Evolutionary conservation across 1,284 basidiomycete genomes (phyloP), one percentile per base, ranked within the genome.

Genomic region (Ustilago hordei): DNA sequence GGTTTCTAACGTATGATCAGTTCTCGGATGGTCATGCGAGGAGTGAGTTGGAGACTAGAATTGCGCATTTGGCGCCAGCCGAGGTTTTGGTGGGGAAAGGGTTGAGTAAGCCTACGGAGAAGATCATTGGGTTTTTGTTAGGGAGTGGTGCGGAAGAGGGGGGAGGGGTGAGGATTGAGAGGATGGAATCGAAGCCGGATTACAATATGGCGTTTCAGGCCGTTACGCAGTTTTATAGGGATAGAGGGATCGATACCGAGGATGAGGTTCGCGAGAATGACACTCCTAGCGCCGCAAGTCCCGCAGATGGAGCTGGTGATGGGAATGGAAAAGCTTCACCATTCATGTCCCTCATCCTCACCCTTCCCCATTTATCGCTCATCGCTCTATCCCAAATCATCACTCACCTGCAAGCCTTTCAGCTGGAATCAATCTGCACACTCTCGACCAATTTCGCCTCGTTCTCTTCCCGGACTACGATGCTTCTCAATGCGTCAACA

Each of bases 1-100:
- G 95, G 1, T 93, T 95, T 76, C 91, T 98, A 2, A 88, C 95
- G 0, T 98, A 93, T 90, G 96, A 99, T 81, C 91, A 93, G 74
- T 97, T 84, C 38, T 52, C 43, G 23, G 84, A 85, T 60, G 75
- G 71, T 4, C 55, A 69, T 35, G 62, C 82, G 34, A 67, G 81
- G 39, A 77, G 69, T 38, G 83, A 83, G 69, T 78, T 86, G 35
- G 82, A 85, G 61, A 86, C 84, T 2, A 69, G 84, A 28, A 70
- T 86, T 4, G 80, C 81, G 0, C 84, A 86, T 56, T 68, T 85
- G 9, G 90, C 90, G 70, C 96, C 96, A 0, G 90, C 92, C 0
- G 96, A 98, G 82, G 86, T 98, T 1, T 87, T 98, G 0, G 85
- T 95, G 3, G 75, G 77, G 3, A 82, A 87, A 5, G 89, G 89